Conservation (phyloP, 106 monocot genomes). For the Posidonia australis region DNA sequence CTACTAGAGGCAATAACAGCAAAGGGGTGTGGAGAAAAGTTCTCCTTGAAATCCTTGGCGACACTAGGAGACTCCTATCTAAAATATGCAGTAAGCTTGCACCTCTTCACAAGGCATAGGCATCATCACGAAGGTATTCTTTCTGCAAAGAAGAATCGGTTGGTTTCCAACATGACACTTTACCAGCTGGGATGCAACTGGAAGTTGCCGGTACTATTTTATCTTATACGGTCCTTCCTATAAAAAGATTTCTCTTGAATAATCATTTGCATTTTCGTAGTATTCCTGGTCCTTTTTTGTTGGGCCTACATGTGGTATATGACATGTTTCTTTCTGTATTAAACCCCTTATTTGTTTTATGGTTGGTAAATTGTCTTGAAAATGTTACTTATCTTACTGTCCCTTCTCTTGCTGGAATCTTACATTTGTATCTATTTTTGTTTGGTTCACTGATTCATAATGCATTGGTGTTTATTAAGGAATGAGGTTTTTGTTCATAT, state of each 20-base stretch:
- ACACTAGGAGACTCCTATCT: constrained; percentile 70
- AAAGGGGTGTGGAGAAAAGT: constrained; percentile 47
- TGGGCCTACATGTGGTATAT: too few species aligned
- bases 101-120: constrained; percentile 30
- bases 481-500: too few species aligned
- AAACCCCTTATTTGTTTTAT: too few species aligned
- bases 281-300: too few species aligned
- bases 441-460: too few species aligned
- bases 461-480: background rate
- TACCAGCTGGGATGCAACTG: constrained; percentile 27
- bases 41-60: constrained; percentile 55
- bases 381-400: too few species aligned
- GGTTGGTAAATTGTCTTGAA: too few species aligned
- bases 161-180: constrained; percentile 40
- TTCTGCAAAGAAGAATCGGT: constrained; percentile 21
- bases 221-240: background rate
- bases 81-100: constrained; percentile 42
- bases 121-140: constrained; percentile 56
- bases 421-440: too few species aligned
- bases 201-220: constrained; percentile 30
- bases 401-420: too few species aligned
- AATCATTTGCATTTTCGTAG: background rate
- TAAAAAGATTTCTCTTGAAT: background rate
- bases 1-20: constrained; percentile 59
- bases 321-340: background rate